A percentile compares a stretch with the other conserved stretches of the same genome.
phyloP scores from a whole-genome alignment of 441 rosid genomes.

The Melastoma candidum region DNA sequence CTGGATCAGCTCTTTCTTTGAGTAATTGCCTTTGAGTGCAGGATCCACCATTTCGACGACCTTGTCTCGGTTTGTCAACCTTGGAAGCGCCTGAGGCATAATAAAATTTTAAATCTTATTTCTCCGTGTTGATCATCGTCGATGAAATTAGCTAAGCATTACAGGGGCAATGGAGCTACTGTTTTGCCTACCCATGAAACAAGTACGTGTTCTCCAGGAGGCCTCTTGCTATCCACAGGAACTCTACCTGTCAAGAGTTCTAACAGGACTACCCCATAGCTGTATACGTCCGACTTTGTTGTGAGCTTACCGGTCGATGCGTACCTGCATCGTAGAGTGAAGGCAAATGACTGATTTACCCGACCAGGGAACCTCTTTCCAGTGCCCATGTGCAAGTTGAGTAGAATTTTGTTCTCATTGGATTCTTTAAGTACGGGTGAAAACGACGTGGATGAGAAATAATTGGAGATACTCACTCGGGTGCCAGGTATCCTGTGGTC shows the following conservation, averaged over 20 bases:
- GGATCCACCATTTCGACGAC: slow-evolving; percentile 78
- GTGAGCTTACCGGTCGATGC: slow-evolving; percentile 82
- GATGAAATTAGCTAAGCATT: no score
- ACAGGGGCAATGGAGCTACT: slow-evolving; percentile 1
- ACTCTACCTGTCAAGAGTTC: slow-evolving; percentile 77
- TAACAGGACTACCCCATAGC: slow-evolving; percentile 72
- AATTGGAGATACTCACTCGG: slow-evolving; percentile 56
- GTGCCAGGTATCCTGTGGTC: slow-evolving; percentile 79
- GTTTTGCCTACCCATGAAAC: slow-evolving; percentile 66
- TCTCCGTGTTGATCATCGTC: no score
- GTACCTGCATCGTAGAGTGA: slow-evolving; percentile 34
- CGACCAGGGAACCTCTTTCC: no score
- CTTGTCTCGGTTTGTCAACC: slow-evolving; percentile 64
- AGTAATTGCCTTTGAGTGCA: slow-evolving; percentile 43
- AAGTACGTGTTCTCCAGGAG: slow-evolving; percentile 76
- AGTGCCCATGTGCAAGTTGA: no score
- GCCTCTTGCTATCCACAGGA: slow-evolving; percentile 58
- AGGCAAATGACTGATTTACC: no score
- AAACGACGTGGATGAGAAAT: no score
- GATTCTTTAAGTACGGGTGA: no score
- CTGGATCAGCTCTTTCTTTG: slow-evolving; percentile 79
- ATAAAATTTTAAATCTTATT: neutral
- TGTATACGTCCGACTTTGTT: slow-evolving; percentile 85
- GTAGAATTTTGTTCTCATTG: no score
- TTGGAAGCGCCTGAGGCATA: slow-evolving; percentile 67